A percentile compares a stretch with the other conserved stretches of the same genome.
Evolutionary conservation across 2,329 filamentous ascomycete species (phyloP).

Genomic region (Aureobasidium lini): DNA sequence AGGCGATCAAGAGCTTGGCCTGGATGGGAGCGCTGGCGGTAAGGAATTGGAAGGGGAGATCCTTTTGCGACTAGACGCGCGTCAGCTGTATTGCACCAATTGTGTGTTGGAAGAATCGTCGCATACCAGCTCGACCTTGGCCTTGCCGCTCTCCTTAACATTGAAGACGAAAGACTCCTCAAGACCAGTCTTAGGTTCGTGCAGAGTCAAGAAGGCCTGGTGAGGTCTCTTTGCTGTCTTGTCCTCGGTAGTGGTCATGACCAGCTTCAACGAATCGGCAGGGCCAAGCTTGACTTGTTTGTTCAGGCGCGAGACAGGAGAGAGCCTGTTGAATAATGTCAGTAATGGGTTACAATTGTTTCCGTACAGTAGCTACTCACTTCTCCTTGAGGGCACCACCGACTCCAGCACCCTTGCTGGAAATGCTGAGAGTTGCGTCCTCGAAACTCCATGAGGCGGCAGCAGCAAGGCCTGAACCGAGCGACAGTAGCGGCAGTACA

Average conservation of each 20-base stretch:
- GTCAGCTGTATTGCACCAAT: conserved; percentile 23
- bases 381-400: conserved; percentile 53
- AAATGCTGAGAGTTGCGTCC: conserved; percentile 61
- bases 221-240: conserved; percentile 77
- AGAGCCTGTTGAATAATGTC: conserved; percentile 29
- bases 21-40: conserved; percentile 58
- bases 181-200: conserved; percentile 65
- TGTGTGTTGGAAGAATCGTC: neutral
- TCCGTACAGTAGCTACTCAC: conserved; percentile 16
- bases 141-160: conserved; percentile 84
- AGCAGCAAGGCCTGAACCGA: conserved; percentile 33
- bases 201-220: conserved; percentile 83
- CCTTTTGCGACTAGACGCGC: conserved; percentile 65
- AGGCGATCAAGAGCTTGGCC: conserved; percentile 77
- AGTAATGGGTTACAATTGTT: neutral
- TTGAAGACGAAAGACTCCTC: conserved; percentile 81
- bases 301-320: conserved; percentile 49
- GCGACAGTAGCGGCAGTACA: conserved; percentile 18
- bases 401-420: conserved; percentile 50
- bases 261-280: conserved; percentile 70
- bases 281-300: conserved; percentile 32
- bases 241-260: conserved; percentile 72
- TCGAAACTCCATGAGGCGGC: conserved; percentile 63
- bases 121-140: conserved; percentile 71
- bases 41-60: conserved; percentile 78